Conservation (phyloP, 139 green algal species). For the Auxenochlorella protothecoides region DNA sequence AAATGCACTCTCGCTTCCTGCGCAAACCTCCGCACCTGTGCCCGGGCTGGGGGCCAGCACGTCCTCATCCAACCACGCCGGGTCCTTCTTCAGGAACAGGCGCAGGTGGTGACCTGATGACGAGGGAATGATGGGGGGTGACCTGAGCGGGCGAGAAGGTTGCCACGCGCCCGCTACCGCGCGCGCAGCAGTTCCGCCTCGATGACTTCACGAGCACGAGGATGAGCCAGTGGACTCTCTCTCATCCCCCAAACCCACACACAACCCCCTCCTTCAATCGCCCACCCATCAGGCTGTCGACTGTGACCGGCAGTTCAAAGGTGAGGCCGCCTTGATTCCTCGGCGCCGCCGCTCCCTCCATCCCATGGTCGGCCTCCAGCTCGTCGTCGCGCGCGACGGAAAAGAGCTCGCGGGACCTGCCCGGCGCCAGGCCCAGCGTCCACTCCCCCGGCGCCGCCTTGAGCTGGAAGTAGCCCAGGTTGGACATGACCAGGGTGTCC, state of each 20-base stretch:
- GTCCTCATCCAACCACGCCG: constrained; percentile 57
- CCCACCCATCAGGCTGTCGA: no score
- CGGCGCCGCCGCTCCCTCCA: no score
- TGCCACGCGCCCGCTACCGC: neutral
- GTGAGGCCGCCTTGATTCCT: no score
- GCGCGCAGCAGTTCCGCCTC: neutral
- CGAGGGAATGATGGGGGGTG: neutral
- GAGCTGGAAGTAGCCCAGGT: constrained; percentile 98
- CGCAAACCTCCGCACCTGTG: no score
- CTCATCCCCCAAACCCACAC: no score
- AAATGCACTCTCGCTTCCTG: neutral
- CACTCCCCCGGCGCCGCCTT: constrained; percentile 72
- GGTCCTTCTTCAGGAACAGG: constrained; percentile 64
- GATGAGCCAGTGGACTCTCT: no score
- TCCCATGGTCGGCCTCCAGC: no score
- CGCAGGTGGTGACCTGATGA: constrained; percentile 44
- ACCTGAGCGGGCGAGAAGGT: constrained; percentile 1
- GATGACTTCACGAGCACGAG: no score
- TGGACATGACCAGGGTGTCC: constrained; percentile 95
- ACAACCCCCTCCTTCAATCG: no score
- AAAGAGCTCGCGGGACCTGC: constrained; percentile 21
- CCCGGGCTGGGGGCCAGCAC: constrained; percentile 44
- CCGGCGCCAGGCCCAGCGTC: constrained; percentile 49
- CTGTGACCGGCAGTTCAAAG: no score
- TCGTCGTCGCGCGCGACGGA: neutral